Conservation (phyloP, 345 rosid species). For the Moringa oleifera region DNA sequence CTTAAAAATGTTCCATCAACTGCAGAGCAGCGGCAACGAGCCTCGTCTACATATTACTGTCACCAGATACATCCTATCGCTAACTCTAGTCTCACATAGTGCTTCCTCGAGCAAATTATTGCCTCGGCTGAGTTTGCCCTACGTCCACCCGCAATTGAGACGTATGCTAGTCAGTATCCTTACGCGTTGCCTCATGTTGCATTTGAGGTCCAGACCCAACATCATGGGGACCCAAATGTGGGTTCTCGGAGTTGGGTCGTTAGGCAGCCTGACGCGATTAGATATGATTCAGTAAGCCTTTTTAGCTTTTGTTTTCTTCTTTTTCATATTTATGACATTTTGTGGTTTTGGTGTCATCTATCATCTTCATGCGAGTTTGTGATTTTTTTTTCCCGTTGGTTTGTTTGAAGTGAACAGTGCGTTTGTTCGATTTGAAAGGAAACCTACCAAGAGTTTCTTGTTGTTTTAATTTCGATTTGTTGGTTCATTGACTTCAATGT, state of each 20-base stretch:
- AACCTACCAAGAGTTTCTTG: too few species aligned
- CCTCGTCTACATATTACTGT: not conserved
- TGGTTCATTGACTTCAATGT: too few species aligned
- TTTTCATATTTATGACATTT: not conserved
- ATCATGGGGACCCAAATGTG: constrained; percentile 14
- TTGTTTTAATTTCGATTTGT: too few species aligned
- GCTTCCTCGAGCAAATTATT: constrained; percentile 1
- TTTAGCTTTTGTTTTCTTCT: not conserved
- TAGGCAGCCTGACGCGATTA: constrained; percentile 3
- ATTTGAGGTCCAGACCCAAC: constrained; percentile 1
- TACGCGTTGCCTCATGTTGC: constrained; percentile 5
- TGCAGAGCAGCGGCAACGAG: not conserved
- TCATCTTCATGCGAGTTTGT: too few species aligned
- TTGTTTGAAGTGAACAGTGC: too few species aligned
- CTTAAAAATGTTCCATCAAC: not conserved
- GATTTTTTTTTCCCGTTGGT: too few species aligned
- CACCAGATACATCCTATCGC: not conserved
- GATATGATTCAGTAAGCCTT: constrained; percentile 18
- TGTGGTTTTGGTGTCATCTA: too few species aligned
- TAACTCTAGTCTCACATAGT: not conserved
- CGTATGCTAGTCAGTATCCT: constrained; percentile 3
- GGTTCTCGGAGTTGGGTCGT: constrained; percentile 14
- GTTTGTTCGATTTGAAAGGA: too few species aligned
- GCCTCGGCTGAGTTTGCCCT: constrained; percentile 5
- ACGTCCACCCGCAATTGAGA: constrained; percentile 18